Conservation (phyloP, 805 yeast species). For the Saccharomycopsis sp. region DNA sequence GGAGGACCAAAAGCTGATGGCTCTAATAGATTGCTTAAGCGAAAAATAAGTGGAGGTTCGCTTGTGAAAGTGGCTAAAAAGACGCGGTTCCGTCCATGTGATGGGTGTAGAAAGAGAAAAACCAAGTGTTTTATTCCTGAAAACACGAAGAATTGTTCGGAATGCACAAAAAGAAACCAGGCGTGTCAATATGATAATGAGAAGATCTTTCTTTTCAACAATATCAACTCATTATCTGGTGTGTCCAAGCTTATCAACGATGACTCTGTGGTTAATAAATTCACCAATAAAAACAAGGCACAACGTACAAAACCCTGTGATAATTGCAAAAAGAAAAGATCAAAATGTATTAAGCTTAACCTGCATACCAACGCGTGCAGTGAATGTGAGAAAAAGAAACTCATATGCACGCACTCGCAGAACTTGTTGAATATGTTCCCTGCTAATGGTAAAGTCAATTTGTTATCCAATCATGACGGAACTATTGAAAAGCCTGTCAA, state of each 20-base stretch:
- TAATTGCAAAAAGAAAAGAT: conserved; percentile 24
- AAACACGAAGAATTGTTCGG: conserved; percentile 24
- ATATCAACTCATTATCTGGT: conserved; percentile 19
- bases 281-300: neutral
- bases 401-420: conserved; percentile 25
- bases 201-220: conserved; percentile 23
- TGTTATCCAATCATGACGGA: conserved; percentile 8
- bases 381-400: conserved; percentile 25
- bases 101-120: conserved; percentile 33
- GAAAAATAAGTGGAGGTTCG: neutral
- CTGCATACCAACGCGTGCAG: conserved; percentile 20
- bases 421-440: conserved; percentile 9
- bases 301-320: conserved; percentile 23
- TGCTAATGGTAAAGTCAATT: conserved; percentile 4
- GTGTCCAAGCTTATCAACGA: conserved; percentile 15
- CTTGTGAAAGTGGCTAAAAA: conserved; percentile 8
- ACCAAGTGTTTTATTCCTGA: conserved; percentile 29
- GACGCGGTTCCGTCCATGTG: conserved; percentile 32
- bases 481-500: conserved; percentile 26
- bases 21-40: neutral
- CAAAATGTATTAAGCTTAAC: conserved; percentile 23
- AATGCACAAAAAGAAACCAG: conserved; percentile 28
- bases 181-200: conserved; percentile 27
- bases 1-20: neutral
- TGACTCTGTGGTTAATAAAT: conserved; percentile 2